A percentile compares a stretch with the other conserved stretches of the same genome.
Conservation (phyloP, 176 grass and related monocot genomes). For the Carex littledalei region DNA sequence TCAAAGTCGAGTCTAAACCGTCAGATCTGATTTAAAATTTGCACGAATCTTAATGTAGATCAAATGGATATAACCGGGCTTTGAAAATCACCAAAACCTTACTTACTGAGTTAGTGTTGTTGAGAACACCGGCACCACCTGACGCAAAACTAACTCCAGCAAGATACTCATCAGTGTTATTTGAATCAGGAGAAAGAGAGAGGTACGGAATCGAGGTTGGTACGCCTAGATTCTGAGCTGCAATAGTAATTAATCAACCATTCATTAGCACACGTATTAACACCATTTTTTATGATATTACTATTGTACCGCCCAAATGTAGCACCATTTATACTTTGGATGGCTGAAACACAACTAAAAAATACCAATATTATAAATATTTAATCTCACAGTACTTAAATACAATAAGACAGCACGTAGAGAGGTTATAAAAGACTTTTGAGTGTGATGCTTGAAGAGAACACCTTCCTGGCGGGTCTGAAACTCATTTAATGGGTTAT, state of each 20-base stretch:
- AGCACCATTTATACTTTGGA: not conserved
- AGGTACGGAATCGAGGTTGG: slow-evolving; percentile 52
- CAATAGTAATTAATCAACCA: not conserved
- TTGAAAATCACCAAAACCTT: not conserved
- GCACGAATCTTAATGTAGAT: too few species aligned
- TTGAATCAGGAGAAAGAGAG: slow-evolving; percentile 30
- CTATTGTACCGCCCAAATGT: not conserved
- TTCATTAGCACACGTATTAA: not conserved
- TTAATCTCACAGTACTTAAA: too few species aligned
- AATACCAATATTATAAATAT: too few species aligned
- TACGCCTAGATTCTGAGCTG: slow-evolving; percentile 61
- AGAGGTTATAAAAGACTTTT: too few species aligned
- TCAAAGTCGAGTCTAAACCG: too few species aligned
- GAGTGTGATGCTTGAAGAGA: too few species aligned
- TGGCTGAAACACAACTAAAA: not conserved
- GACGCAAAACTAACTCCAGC: slow-evolving; percentile 84
- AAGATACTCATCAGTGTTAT: slow-evolving; percentile 35
- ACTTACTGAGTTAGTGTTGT: slow-evolving; percentile 59
- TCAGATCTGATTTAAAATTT: too few species aligned
- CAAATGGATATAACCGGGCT: too few species aligned
- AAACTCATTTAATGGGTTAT: too few species aligned
- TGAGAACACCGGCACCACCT: slow-evolving; percentile 57
- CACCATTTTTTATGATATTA: not conserved
- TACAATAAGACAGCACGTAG: too few species aligned
- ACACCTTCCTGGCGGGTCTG: too few species aligned